Evolutionary conservation across 2,329 filamentous ascomycete genomes (phyloP), one percentile per base, ranked within the genome.

Genomic region (Verticillium alfalfae): DNA sequence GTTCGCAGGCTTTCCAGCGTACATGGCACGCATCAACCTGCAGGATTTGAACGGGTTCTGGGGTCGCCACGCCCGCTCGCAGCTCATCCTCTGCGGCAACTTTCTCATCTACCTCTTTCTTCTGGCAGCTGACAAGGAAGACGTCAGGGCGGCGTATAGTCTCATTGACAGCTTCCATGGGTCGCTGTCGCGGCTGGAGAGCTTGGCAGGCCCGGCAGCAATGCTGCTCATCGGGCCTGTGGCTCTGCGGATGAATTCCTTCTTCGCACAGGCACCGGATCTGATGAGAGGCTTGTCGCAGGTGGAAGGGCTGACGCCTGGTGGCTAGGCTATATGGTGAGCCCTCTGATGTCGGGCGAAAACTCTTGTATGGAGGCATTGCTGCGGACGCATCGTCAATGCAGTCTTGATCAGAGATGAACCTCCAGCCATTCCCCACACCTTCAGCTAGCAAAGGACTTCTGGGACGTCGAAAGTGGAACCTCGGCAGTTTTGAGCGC

Each of bases 81-180:
- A 81, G 61, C 68, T 81, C 0, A 79, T 81, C 3, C 69, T 80
- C 0, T 78, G 76, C 41, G 78, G 78, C 16, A 81, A 81, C 64
- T 81, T 81, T 59, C 70, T 81, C 57, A 78, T 81, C 34, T 80
- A 80, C 62, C 71, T 81, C 0, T 81, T 81, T 57, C 70, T 81
- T 1, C 69, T 79, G 4, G 78, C 78, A 0, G 73, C 76, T 0
- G 71, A 73, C 8, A 67, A 67, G 2, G 62, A 63, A 3, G 71
- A 78, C 57, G 70, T 76, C 4, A 70, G 70, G 26, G 66, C 68
- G 1, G 72, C 76, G 0, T 77, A 76, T 56, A 68, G 70, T n/a
- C 64, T 77, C 1, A 63, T 78, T 18, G 69, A 75, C 39, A 70
- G 66, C 18, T 77, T 77, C n/a, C 75, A 77, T 22, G 69, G 70